Conservation (phyloP, 495 filamentous ascomycete genomes). For the Tuber umbilicatum region DNA sequence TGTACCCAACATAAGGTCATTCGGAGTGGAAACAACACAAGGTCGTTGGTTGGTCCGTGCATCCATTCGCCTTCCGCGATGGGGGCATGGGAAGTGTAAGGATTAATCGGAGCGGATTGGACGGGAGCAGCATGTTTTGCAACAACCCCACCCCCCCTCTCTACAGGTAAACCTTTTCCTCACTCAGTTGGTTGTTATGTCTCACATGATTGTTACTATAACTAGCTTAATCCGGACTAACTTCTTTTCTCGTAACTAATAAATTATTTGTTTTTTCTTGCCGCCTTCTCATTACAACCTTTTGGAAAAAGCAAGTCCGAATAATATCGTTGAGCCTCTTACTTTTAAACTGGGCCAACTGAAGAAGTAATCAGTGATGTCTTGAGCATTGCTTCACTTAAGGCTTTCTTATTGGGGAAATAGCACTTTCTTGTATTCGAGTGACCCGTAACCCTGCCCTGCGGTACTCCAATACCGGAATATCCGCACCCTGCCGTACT, state of each 20-base stretch:
- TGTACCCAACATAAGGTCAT: neutral
- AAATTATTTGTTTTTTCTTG: neutral
- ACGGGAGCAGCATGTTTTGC: neutral
- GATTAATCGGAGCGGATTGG: neutral
- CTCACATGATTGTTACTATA: neutral
- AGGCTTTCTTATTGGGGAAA: neutral
- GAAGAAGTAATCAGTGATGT: neutral
- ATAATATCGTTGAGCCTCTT: neutral
- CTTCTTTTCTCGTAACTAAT: neutral
- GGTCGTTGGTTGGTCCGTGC: slow-evolving; percentile 3
- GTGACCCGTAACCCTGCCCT: neutral
- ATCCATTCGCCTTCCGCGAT: neutral
- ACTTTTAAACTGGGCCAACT: neutral
- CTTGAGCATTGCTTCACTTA: neutral
- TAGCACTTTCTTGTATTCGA: neutral
- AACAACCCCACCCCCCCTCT: neutral
- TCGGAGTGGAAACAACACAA: neutral
- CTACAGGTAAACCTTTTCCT: neutral
- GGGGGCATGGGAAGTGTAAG: neutral
- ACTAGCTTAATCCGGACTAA: neutral
- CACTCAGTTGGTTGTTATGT: neutral
- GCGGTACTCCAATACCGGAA: neutral
- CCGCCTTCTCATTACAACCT: neutral
- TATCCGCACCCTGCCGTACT: neutral
- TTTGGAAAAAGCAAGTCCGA: neutral